Conservation (phyloP, 805 yeast species). For the Ogataea ramenticola region DNA sequence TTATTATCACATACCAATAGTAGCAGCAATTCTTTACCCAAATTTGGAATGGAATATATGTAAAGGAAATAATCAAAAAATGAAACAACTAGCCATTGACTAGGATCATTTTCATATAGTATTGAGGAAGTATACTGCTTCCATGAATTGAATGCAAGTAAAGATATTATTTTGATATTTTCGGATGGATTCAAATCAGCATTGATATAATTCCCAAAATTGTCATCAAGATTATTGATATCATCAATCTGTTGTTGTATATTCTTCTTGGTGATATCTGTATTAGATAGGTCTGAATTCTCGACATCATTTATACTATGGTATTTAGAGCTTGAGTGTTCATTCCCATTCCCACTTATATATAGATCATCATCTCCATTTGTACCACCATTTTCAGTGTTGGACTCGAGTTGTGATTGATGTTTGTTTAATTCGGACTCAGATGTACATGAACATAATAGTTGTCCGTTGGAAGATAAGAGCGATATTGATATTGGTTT, state of each 20-base stretch:
- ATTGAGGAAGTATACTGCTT: slow-evolving; percentile 5
- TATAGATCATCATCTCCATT: not conserved
- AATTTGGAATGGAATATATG: slow-evolving; percentile 10
- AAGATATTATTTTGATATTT: slow-evolving; percentile 22
- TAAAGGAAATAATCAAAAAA: slow-evolving; percentile 18
- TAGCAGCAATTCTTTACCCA: slow-evolving; percentile 15
- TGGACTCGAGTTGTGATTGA: not conserved
- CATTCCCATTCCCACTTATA: not conserved
- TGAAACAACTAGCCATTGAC: slow-evolving; percentile 20
- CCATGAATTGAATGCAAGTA: slow-evolving; percentile 23
- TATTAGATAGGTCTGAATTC: not conserved
- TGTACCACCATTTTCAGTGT: not conserved
- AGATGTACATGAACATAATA: slow-evolving; percentile 22
- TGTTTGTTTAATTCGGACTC: not conserved
- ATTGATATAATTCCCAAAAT: slow-evolving; percentile 13
- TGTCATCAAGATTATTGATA: slow-evolving; percentile 11
- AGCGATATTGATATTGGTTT: slow-evolving; percentile 24
- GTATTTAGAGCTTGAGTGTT: not conserved
- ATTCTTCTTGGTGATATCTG: not conserved
- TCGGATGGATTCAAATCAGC: slow-evolving; percentile 24
- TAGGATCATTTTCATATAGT: not conserved
- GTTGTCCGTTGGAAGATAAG: slow-evolving; percentile 21
- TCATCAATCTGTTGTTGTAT: slow-evolving; percentile 5
- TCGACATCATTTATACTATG: not conserved
- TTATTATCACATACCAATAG: slow-evolving; percentile 19